Percentiles rank a stretch among this genome's conserved stretches.
Evolutionary conservation across 805 yeast genomes (phyloP).

Genomic region (Cyberlindnera maclurae): DNA sequence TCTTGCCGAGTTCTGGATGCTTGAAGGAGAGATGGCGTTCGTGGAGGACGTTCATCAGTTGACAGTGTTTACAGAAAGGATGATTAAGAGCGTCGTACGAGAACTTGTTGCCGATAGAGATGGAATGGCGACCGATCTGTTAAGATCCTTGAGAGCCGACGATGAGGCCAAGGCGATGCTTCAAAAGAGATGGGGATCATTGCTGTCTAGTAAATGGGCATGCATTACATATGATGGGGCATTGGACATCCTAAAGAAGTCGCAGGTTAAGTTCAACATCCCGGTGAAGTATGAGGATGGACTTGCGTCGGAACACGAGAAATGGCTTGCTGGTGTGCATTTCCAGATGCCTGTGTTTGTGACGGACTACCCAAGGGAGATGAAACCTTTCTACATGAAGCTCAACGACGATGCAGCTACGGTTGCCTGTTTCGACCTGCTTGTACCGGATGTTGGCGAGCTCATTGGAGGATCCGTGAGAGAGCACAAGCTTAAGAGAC

Average conservation of each 20-base stretch:
- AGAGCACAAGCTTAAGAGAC: constrained; percentile 51
- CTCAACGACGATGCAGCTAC: constrained; percentile 41
- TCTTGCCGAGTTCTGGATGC: constrained; percentile 94
- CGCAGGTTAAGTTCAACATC: constrained; percentile 30
- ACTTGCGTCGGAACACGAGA: constrained; percentile 82
- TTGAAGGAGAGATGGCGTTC: constrained; percentile 84
- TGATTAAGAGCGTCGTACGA: constrained; percentile 51
- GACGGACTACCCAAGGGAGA: constrained; percentile 72
- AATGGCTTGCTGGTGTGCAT: constrained; percentile 70
- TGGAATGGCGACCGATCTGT: constrained; percentile 17
- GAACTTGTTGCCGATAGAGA: constrained; percentile 23
- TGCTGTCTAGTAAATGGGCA: constrained; percentile 53
- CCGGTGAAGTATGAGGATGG: constrained; percentile 64
- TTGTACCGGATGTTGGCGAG: constrained; percentile 91
- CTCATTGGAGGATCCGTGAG: constrained; percentile 91
- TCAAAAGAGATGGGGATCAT: constrained; percentile 47
- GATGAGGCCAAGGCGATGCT: constrained; percentile 26
- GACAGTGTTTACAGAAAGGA: constrained; percentile 57
- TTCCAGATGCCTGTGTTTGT: constrained; percentile 77
- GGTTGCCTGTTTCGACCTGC: constrained; percentile 84
- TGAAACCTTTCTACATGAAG: constrained; percentile 93
- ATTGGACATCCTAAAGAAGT: constrained; percentile 38
- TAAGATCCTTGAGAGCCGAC: constrained; percentile 30
- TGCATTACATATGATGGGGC: constrained; percentile 74
- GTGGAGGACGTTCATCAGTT: constrained; percentile 50